Conservation (phyloP, 139 green algal genomes). For the Gonium pectorale region DNA sequence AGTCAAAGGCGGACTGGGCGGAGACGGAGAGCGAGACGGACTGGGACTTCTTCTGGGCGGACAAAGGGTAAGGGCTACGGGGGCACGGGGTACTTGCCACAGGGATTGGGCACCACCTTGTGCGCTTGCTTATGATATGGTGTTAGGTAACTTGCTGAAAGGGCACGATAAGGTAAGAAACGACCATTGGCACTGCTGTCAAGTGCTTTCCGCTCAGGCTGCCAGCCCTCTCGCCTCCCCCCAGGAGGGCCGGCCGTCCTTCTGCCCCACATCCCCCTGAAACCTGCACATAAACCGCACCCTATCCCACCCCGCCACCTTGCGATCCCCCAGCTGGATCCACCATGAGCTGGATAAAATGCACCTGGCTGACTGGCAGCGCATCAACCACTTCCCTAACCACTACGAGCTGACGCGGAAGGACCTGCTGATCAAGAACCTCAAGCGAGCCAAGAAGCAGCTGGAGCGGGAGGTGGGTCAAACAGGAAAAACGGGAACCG, state of each 20-base stretch:
- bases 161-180: too few species aligned
- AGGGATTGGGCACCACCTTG: too few species aligned
- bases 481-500: too few species aligned
- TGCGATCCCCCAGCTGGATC: slow-evolving; percentile 63
- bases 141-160: too few species aligned
- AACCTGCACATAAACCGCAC: neutral
- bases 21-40: slow-evolving; percentile 69
- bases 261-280: too few species aligned
- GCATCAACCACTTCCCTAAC: slow-evolving; percentile 92
- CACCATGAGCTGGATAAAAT: slow-evolving; percentile 71
- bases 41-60: slow-evolving; percentile 78
- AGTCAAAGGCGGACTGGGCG: slow-evolving; percentile 60
- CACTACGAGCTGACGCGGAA: slow-evolving; percentile 91
- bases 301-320: too few species aligned
- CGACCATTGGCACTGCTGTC: too few species aligned
- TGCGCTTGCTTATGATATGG: too few species aligned
- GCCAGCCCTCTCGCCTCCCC: too few species aligned
- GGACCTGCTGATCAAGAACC: slow-evolving; percentile 90
- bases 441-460: slow-evolving; percentile 82
- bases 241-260: too few species aligned
- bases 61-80: slow-evolving; percentile 68
- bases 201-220: too few species aligned
- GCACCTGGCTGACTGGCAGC: slow-evolving; percentile 80
- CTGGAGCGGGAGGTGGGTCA: slow-evolving; percentile 71
- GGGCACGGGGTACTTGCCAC: too few species aligned